Base-by-base conservation (phyloP, 257 asterid species). In the Linaria vulgaris region DNA sequence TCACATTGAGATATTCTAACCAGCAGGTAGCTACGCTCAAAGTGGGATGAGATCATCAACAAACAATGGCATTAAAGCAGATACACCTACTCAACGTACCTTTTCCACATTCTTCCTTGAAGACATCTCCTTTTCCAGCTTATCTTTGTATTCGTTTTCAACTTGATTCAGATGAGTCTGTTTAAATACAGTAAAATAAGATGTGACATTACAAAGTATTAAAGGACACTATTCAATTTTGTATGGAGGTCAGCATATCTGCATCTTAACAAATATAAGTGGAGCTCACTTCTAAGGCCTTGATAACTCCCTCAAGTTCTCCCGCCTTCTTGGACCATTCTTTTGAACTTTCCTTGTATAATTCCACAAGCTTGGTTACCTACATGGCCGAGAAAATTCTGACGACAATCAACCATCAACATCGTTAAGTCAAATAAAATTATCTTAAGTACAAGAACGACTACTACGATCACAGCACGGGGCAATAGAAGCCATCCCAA, bases 311-410 rank as follows among this genome's bases (percentile, higher is more conserved):
- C 80, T 94, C 97, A 47, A 94, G 99, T 53, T 90, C 97, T 50
- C 87, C 94, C 22, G 97, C 97, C 83, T 90, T 94, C 79, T 90
- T 90, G 51, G 99, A 85, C 97, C 97, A 94, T 65, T 89, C 96
- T 64, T 84, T 95, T 0, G 97, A 85, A 57, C 92, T 94, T 83
- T 89, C 96, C 81, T 94, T 94, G 60, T 90, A 90, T 54, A 94
- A 66, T 45, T 90, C 96, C 67, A 75, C 85, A 43, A 94, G 99
- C 79, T 85, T 90, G 66, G 80, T 80, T 45, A 83, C 78, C 88
- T 81, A 64, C 51, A 24, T 7, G 25, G 43, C 64, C 22, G 25
- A 57, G 54, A 47, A 31, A 45, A 73, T 30, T 66, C 45, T 61
- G 52, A 24, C 41, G 25, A 76, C 41, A 19, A 34, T 34, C 41